phyloP scores from a whole-genome alignment of 192 early-diverging fungal genomes.

The Phlyctochytrium planicorne region DNA sequence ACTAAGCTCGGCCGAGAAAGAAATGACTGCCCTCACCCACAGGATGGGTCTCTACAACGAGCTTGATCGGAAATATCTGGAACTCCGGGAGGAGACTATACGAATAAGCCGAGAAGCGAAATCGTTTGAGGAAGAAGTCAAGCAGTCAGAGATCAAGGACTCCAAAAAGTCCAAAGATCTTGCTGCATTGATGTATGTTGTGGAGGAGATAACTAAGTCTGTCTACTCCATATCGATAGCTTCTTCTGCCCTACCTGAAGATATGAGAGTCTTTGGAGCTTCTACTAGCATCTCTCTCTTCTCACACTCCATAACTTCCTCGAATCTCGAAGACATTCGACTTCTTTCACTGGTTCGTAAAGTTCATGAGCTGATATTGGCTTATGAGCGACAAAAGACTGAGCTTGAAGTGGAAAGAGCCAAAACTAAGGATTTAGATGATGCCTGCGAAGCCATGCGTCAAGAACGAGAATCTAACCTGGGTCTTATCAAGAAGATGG shows the following conservation, averaged over 20 bases:
- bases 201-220: slow-evolving; percentile 19
- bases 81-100: slow-evolving; percentile 24
- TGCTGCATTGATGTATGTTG: slow-evolving; percentile 10
- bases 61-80: slow-evolving; percentile 31
- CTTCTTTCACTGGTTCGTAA: slow-evolving; percentile 6
- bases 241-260: background rate
- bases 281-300: background rate
- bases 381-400: slow-evolving; percentile 13
- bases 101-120: slow-evolving; percentile 27
- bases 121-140: slow-evolving; percentile 10
- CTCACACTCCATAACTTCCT: background rate
- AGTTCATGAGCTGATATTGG: slow-evolving; percentile 19
- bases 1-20: slow-evolving; percentile 26
- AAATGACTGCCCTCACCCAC: slow-evolving; percentile 19
- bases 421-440: slow-evolving; percentile 8
- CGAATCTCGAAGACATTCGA: slow-evolving; percentile 2
- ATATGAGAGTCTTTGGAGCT: background rate
- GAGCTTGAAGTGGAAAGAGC: slow-evolving; percentile 8
- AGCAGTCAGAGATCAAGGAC: slow-evolving; percentile 2
- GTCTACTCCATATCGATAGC: background rate
- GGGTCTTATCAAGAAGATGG: slow-evolving; percentile 20
- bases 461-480: slow-evolving; percentile 13
- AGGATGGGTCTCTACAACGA: slow-evolving; percentile 28
- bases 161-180: slow-evolving; percentile 17
- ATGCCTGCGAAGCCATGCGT: background rate